A percentile compares a stretch with the other conserved stretches of the same genome.
Conservation (phyloP, 1,284 basidiomycete species). For the Dichomitus squalens region DNA sequence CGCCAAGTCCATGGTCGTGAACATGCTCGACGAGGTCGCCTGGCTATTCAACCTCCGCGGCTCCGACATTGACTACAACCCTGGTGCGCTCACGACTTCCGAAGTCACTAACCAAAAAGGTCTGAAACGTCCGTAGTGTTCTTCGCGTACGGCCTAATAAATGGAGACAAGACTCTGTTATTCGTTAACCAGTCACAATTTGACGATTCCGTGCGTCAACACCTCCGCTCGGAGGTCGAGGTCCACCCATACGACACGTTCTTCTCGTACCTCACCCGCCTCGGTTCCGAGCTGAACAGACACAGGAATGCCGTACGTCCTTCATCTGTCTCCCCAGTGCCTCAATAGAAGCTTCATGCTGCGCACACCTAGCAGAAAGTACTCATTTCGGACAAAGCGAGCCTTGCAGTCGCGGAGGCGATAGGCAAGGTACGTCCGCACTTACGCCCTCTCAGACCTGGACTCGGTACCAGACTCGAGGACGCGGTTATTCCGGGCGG, state of each 20-base stretch:
- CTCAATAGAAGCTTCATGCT: neutral
- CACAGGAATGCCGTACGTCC: slow-evolving; percentile 45
- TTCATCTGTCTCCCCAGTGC: neutral
- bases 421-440: slow-evolving; percentile 58
- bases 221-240: slow-evolving; percentile 65
- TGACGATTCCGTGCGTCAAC: slow-evolving; percentile 53
- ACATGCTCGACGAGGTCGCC: slow-evolving; percentile 86
- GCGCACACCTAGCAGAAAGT: slow-evolving; percentile 46
- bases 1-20: slow-evolving; percentile 72
- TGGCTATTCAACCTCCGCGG: slow-evolving; percentile 97
- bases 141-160: slow-evolving; percentile 89
- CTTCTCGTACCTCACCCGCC: slow-evolving; percentile 58
- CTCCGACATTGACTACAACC: slow-evolving; percentile 92
- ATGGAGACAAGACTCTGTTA: slow-evolving; percentile 64
- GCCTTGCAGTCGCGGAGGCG: slow-evolving; percentile 78
- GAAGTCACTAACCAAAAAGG: neutral
- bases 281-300: slow-evolving; percentile 49
- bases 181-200: slow-evolving; percentile 78
- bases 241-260: slow-evolving; percentile 76
- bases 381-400: slow-evolving; percentile 72
- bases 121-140: slow-evolving; percentile 77
- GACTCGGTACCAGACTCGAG: neutral
- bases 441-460: neutral
- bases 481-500: neutral
- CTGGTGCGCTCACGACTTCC: slow-evolving; percentile 43